Evolutionary conservation across 148 eudicot genomes (phyloP).

Genomic region (Vaccinium vitisidaea): DNA sequence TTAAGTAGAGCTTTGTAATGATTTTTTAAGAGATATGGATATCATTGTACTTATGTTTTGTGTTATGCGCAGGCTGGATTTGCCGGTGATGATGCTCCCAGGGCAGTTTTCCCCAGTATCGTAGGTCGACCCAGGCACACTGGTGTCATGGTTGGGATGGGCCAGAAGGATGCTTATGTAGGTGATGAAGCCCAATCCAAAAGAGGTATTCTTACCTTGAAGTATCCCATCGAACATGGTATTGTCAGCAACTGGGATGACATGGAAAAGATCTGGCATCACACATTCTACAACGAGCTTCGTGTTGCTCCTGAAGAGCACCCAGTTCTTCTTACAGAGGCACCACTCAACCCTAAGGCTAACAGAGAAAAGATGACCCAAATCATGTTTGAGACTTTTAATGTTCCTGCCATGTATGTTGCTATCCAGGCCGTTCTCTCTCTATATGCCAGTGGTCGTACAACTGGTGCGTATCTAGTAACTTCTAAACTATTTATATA

Average conservation of each 20-base stretch:
- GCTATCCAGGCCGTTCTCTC: conserved; percentile 29
- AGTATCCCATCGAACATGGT: conserved; percentile 29
- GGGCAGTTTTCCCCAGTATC: conserved; percentile 29
- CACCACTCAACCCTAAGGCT: conserved; percentile 29
- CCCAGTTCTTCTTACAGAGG: conserved; percentile 27
- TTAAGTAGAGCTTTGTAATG: neutral
- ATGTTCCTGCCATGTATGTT: conserved; percentile 33
- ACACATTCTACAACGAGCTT: conserved; percentile 30
- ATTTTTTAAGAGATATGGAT: too few relatives aligned
- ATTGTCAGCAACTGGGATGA: conserved; percentile 33
- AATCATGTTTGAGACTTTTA: conserved; percentile 28
- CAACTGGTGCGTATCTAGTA: conserved; percentile 23
- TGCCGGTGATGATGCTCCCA: conserved; percentile 33
- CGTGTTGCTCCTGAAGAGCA: conserved; percentile 32
- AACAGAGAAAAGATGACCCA: conserved; percentile 32
- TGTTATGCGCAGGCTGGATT: conserved; percentile 25
- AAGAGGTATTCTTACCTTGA: conserved; percentile 31
- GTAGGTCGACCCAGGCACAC: conserved; percentile 30
- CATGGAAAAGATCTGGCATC: conserved; percentile 33
- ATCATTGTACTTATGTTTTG: neutral
- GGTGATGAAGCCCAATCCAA: conserved; percentile 32
- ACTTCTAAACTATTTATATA: neutral
- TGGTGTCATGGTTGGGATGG: conserved; percentile 32
- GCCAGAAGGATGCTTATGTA: conserved; percentile 30
- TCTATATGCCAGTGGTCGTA: conserved; percentile 31